Evolutionary conservation across 169 alveolate species (phyloP).

Genomic region (Plasmodium knowlesi): DNA sequence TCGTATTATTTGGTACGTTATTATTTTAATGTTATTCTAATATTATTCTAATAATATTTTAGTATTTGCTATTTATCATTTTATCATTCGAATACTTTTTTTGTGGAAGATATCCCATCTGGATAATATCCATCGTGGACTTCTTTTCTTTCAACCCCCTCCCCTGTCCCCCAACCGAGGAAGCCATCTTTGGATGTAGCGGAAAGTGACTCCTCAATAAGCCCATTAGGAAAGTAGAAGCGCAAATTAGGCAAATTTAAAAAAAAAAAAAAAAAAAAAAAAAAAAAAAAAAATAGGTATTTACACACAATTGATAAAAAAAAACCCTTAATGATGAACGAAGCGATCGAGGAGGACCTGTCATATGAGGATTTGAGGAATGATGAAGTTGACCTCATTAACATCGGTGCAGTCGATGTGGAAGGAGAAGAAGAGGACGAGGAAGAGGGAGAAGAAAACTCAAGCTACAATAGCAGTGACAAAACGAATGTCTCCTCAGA

Average conservation of each 20-base stretch:
- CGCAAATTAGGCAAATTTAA: not conserved
- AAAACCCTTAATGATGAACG: slow-evolving; percentile 1
- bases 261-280: not conserved
- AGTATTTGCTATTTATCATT: not conserved
- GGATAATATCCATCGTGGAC: not conserved
- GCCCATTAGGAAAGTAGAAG: not conserved
- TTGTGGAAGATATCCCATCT: too few species aligned
- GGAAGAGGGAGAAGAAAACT: not conserved
- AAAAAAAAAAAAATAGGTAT: not conserved
- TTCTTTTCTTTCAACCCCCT: not conserved
- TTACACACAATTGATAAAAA: too few species aligned
- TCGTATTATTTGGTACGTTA: not conserved
- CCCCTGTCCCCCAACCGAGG: not conserved
- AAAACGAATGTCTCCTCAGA: not conserved
- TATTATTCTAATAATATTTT: not conserved
- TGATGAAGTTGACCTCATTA: slow-evolving; percentile 17
- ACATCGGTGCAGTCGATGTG: slow-evolving; percentile 36
- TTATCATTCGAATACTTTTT: not conserved
- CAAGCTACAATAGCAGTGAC: not conserved
- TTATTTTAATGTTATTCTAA: not conserved
- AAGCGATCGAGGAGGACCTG: slow-evolving; percentile 50
- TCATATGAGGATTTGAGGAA: slow-evolving; percentile 27
- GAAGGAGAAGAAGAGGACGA: not conserved
- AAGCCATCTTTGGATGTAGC: not conserved
- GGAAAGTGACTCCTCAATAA: not conserved